Conservation (phyloP, 345 rosid genomes). For the Eucalyptus marginata region DNA sequence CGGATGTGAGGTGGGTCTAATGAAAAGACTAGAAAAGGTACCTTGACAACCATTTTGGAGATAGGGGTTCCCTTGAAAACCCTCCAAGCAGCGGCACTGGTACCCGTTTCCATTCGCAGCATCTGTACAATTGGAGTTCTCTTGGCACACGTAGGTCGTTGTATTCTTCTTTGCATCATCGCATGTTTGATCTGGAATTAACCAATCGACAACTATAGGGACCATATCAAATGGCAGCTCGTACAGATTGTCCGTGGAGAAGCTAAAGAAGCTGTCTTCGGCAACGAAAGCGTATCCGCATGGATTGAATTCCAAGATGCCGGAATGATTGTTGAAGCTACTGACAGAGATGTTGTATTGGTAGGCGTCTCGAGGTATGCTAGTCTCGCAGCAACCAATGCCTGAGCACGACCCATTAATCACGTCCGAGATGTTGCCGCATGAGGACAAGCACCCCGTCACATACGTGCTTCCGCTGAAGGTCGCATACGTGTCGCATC, state of each 20-base stretch:
- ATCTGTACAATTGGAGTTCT: not conserved
- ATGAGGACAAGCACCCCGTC: not conserved
- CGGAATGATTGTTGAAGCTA: not conserved
- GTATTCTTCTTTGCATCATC: not conserved
- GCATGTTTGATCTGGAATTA: not conserved
- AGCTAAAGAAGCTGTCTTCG: not conserved
- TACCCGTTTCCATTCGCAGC: not conserved
- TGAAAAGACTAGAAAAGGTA: not conserved
- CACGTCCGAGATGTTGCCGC: not conserved
- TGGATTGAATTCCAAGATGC: not conserved
- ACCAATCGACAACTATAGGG: not conserved
- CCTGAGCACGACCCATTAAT: not conserved
- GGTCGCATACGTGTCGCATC: not conserved
- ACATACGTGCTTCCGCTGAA: not conserved
- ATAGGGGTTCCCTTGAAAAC: slow-evolving; percentile 5
- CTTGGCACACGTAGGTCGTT: not conserved
- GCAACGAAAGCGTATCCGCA: slow-evolving; percentile 16
- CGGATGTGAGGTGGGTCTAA: not conserved
- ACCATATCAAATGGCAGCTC: fast-evolving
- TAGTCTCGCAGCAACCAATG: slow-evolving; percentile 4
- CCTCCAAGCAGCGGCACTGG: not conserved
- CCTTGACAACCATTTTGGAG: not conserved
- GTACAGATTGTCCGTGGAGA: not conserved
- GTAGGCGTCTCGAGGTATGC: not conserved
- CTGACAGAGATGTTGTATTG: not conserved